Evolutionary conservation across 306 rosid genomes (phyloP).

Genomic region (Corylus americana): DNA sequence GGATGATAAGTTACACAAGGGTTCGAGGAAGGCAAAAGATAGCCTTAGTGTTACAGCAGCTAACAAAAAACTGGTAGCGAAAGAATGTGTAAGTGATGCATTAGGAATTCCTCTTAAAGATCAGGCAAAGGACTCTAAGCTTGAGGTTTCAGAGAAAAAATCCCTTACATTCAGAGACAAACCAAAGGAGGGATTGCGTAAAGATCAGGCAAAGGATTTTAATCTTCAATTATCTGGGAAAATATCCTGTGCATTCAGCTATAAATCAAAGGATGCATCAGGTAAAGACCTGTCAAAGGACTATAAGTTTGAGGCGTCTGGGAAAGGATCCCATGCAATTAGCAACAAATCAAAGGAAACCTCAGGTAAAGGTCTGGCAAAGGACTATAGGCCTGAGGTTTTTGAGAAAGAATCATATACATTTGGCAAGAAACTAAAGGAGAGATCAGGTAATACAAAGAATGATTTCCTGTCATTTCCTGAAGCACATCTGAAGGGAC

Average conservation of each 20-base stretch:
- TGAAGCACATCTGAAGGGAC: conserved; percentile 20
- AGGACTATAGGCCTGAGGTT: neutral
- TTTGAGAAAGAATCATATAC: conserved; percentile 2
- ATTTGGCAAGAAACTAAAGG: neutral
- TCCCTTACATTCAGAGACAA: neutral
- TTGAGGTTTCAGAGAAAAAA: neutral
- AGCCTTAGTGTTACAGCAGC: conserved; percentile 41
- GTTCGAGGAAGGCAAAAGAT: conserved; percentile 49
- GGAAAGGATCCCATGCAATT: neutral
- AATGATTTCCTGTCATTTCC: conserved; percentile 2
- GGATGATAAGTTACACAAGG: conserved; percentile 51
- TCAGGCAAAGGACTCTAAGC: neutral
- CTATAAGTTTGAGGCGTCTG: neutral
- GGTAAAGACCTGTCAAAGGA: conserved; percentile 1
- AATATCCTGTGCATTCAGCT: neutral
- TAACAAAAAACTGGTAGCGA: neutral
- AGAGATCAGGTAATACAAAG: neutral
- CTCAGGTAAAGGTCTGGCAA: neutral
- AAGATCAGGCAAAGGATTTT: neutral
- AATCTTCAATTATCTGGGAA: neutral
- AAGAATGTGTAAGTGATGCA: neutral
- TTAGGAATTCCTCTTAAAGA: neutral
- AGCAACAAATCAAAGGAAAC: neutral
- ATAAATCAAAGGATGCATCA: neutral
- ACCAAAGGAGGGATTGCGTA: neutral